Conservation (phyloP, 768 basidiomycete species). For the Russula vinacea region DNA sequence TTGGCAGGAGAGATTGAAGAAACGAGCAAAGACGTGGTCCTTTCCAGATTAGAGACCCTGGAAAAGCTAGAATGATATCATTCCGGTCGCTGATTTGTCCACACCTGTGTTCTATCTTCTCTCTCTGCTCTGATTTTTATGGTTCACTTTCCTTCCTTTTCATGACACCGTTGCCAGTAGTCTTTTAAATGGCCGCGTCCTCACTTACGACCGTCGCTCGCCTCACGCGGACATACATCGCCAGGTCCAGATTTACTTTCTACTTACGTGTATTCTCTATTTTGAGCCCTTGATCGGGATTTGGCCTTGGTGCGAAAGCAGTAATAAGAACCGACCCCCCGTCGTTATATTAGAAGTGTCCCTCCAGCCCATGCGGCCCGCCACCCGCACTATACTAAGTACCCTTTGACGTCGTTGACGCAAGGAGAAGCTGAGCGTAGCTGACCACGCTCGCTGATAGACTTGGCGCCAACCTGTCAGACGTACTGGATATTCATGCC, state of each 20-base stretch:
- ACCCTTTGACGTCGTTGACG: not conserved
- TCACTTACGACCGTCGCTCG: not conserved
- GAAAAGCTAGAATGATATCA: constrained; percentile 79
- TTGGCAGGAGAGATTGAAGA: constrained; percentile 98
- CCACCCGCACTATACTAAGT: not conserved
- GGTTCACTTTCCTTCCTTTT: not conserved
- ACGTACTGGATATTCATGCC: not conserved
- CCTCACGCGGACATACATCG: not conserved
- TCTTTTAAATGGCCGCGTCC: not conserved
- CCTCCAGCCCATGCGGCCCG: not conserved
- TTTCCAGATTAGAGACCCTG: constrained; percentile 83
- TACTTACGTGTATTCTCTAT: constrained; percentile 6
- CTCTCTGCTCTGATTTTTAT: not conserved
- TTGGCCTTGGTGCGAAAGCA: not conserved
- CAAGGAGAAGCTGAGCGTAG: not conserved
- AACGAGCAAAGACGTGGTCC: constrained; percentile 94
- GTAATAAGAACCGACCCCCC: not conserved
- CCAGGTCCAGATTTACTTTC: not conserved
- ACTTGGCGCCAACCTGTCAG: constrained; percentile 5
- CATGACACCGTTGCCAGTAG: not conserved
- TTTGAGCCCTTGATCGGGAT: constrained; percentile 1
- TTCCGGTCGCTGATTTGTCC: not conserved
- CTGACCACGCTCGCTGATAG: not conserved
- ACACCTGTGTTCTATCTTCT: not conserved
- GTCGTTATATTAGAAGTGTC: not conserved